phyloP scores from a whole-genome alignment of 371 early-diverging fungal species.

The Actinomucor elegans region DNA sequence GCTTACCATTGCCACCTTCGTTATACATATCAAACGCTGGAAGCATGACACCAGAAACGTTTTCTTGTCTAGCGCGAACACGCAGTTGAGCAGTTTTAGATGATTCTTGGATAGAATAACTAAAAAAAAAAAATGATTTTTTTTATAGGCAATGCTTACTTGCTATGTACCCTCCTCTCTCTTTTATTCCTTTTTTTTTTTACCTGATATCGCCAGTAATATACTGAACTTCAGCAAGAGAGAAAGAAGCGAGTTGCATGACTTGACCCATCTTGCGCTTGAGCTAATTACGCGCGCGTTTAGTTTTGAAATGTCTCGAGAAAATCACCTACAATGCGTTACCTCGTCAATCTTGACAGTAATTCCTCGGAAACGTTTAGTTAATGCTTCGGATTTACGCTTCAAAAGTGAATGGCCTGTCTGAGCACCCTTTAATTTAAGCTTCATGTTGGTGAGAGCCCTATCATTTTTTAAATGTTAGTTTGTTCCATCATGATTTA shows the following conservation, averaged over 20 bases:
- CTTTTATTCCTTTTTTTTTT: no score
- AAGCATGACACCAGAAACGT: slow-evolving; percentile 96
- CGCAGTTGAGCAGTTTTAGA: slow-evolving; percentile 89
- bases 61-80: slow-evolving; percentile 92
- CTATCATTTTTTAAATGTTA: no score
- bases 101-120: slow-evolving; percentile 94
- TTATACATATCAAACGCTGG: slow-evolving; percentile 89
- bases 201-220: slow-evolving; percentile 95
- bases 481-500: not conserved
- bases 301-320: not conserved
- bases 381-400: slow-evolving; percentile 97
- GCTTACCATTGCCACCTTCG: slow-evolving; percentile 82
- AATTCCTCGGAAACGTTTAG: slow-evolving; percentile 93
- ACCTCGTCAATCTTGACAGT: slow-evolving; percentile 93
- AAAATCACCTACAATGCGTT: not conserved
- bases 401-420: slow-evolving; percentile 98
- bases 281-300: slow-evolving; percentile 13
- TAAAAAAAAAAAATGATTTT: slow-evolving; percentile 31
- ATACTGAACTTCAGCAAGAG: slow-evolving; percentile 97
- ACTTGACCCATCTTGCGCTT: slow-evolving; percentile 86
- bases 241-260: slow-evolving; percentile 97
- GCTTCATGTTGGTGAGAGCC: slow-evolving; percentile 94
- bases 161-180: no score
- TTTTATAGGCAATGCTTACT: no score
- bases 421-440: slow-evolving; percentile 96